Percentiles rank a stretch among this genome's conserved stretches.
Conservation (phyloP, 208 protist species). For the Naegleria fowleri region DNA sequence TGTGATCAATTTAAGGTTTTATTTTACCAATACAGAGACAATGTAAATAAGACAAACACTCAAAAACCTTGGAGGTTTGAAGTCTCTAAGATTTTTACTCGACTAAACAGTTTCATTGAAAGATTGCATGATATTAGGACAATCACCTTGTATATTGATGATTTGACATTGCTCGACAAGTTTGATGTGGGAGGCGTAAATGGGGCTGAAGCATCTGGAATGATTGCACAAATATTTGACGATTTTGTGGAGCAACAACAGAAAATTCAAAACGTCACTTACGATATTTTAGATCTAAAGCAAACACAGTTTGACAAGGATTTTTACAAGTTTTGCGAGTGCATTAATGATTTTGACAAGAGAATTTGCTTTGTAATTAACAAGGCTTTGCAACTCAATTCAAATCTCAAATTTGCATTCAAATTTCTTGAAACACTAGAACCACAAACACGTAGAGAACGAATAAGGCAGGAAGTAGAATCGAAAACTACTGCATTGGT, state of each 20-base stretch:
- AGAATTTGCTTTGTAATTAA: constrained; percentile 47
- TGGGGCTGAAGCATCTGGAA: background rate
- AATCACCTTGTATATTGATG: background rate
- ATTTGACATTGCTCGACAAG: background rate
- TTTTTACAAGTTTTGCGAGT: constrained; percentile 49
- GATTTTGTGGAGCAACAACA: background rate
- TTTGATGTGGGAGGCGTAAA: constrained; percentile 12
- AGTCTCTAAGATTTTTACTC: background rate
- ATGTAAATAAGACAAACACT: background rate
- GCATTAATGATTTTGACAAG: constrained; percentile 53
- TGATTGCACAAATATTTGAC: background rate
- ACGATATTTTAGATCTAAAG: constrained; percentile 57
- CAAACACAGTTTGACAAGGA: constrained; percentile 53
- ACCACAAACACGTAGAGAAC: constrained; percentile 48
- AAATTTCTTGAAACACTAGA: constrained; percentile 60
- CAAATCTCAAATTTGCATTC: constrained; percentile 45
- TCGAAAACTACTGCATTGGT: constrained; percentile 42
- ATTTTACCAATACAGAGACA: constrained; percentile 44
- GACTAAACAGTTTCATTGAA: constrained; percentile 2
- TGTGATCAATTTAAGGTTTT: constrained; percentile 34
- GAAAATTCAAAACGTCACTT: constrained; percentile 22
- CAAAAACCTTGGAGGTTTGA: constrained; percentile 3
- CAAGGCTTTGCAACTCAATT: constrained; percentile 49
- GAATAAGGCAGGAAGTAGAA: constrained; percentile 50
- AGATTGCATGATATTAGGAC: background rate